phyloP scores from a whole-genome alignment of 768 basidiomycete genomes.

The Leccinum variicolor region DNA sequence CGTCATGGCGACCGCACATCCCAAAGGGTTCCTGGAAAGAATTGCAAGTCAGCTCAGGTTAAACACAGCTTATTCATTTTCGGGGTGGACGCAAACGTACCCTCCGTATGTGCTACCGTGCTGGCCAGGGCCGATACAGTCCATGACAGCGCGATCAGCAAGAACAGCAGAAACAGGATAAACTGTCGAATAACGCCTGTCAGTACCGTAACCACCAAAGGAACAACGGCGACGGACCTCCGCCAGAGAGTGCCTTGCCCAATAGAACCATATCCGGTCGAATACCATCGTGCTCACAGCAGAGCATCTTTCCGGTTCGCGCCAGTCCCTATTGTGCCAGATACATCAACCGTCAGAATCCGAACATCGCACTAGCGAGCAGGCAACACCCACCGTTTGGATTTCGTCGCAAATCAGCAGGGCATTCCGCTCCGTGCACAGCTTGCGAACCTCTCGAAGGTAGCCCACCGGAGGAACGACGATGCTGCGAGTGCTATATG shows the following conservation, averaged over 20 bases:
- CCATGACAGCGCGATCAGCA: slow-evolving; percentile 88
- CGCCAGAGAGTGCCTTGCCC: slow-evolving; percentile 96
- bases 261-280: slow-evolving; percentile 90
- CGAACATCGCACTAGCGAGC: not conserved
- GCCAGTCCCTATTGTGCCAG: slow-evolving; percentile 65
- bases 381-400: slow-evolving; percentile 65
- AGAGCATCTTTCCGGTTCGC: slow-evolving; percentile 92
- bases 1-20: slow-evolving; percentile 93
- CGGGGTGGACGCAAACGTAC: slow-evolving; percentile 34
- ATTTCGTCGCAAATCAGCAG: slow-evolving; percentile 98
- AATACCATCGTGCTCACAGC: slow-evolving; percentile 81
- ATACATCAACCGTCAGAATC: slow-evolving; percentile 2
- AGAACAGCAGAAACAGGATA: slow-evolving; percentile 97
- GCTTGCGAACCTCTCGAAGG: slow-evolving; percentile 65
- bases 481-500: slow-evolving; percentile 50
- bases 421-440: slow-evolving; percentile 92
- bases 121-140: slow-evolving; percentile 91
- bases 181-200: slow-evolving; percentile 43
- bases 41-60: not conserved
- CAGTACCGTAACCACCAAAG: slow-evolving; percentile 3
- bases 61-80: not conserved
- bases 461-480: slow-evolving; percentile 91
- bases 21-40: slow-evolving; percentile 76
- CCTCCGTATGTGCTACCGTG: slow-evolving; percentile 97
- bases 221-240: slow-evolving; percentile 50